Evolutionary conservation across 768 basidiomycete genomes (phyloP).

Genomic region (Symmetrospora coprosmae): DNA sequence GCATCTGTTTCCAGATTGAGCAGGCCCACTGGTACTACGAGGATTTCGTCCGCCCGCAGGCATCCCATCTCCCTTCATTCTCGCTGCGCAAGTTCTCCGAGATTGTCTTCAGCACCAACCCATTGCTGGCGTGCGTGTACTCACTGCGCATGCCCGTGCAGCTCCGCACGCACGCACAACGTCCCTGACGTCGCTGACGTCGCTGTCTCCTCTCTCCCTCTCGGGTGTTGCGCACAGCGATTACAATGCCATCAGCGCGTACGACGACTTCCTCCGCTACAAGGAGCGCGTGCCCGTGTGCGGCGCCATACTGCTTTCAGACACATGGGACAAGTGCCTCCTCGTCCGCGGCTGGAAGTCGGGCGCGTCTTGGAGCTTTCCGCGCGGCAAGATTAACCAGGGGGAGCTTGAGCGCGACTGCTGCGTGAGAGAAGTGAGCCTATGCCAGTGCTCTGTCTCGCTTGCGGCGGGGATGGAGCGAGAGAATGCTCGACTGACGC

Average conservation of each 20-base stretch:
- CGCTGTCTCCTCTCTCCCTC: too few species aligned
- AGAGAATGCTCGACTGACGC: too few species aligned
- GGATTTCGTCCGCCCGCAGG: slow-evolving; percentile 88
- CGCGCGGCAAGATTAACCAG: slow-evolving; percentile 98
- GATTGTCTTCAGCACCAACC: slow-evolving; percentile 56
- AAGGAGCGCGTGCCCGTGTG: slow-evolving; percentile 95
- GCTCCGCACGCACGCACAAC: too few species aligned
- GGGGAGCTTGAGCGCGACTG: slow-evolving; percentile 69
- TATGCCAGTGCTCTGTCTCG: too few species aligned
- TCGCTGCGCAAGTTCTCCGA: slow-evolving; percentile 85
- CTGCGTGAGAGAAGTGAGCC: slow-evolving; percentile 73
- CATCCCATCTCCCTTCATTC: slow-evolving; percentile 69
- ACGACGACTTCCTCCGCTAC: slow-evolving; percentile 83
- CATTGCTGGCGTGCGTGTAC: slow-evolving; percentile 50
- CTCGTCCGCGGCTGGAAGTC: slow-evolving; percentile 97
- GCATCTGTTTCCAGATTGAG: slow-evolving; percentile 96
- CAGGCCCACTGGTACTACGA: slow-evolving; percentile 87
- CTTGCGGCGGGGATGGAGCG: too few species aligned
- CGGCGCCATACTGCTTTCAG: slow-evolving; percentile 89
- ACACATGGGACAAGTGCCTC: slow-evolving; percentile 87
- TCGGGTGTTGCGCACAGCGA: not conserved
- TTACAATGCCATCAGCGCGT: slow-evolving; percentile 69
- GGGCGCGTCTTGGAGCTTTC: slow-evolving; percentile 95
- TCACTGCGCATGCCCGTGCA: too few species aligned
- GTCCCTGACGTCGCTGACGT: too few species aligned